Evolutionary conservation across 495 filamentous ascomycete genomes (phyloP).

Genomic region (Beverwykella pulmonaria): DNA sequence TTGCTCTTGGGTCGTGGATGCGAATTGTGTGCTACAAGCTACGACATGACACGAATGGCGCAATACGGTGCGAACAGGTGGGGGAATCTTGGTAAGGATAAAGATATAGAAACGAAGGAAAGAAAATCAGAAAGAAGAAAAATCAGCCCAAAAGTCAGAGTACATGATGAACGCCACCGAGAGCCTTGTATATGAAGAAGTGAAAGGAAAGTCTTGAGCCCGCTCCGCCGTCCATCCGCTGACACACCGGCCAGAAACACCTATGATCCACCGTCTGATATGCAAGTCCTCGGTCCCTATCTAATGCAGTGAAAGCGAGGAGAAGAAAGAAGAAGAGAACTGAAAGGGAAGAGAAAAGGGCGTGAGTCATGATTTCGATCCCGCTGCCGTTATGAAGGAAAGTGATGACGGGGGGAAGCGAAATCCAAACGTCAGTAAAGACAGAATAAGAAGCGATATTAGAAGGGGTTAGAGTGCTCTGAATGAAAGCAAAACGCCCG

Average conservation of each 20-base stretch:
- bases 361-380: not conserved
- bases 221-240: not conserved
- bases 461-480: not conserved
- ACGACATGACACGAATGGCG: not conserved
- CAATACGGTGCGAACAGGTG: not conserved
- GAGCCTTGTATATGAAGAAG: not conserved
- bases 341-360: not conserved
- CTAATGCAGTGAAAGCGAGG: slow-evolving; percentile 7
- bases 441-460: not conserved
- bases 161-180: not conserved
- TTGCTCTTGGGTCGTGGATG: not conserved
- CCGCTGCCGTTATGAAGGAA: not conserved
- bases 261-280: not conserved
- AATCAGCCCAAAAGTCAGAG: not conserved
- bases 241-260: not conserved
- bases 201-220: not conserved
- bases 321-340: not conserved
- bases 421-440: not conserved
- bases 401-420: not conserved
- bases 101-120: not conserved
- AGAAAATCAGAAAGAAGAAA: not conserved
- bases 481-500: not conserved
- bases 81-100: not conserved
- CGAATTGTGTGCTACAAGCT: not conserved
- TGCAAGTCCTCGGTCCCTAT: slow-evolving; percentile 23